Percentiles rank a stretch among this genome's conserved stretches.
These are phyloP conservation scores for Clavispora santaluciae DNA, from an alignment of 805 yeast genomes.

Conservation along the genomic window DNA sequence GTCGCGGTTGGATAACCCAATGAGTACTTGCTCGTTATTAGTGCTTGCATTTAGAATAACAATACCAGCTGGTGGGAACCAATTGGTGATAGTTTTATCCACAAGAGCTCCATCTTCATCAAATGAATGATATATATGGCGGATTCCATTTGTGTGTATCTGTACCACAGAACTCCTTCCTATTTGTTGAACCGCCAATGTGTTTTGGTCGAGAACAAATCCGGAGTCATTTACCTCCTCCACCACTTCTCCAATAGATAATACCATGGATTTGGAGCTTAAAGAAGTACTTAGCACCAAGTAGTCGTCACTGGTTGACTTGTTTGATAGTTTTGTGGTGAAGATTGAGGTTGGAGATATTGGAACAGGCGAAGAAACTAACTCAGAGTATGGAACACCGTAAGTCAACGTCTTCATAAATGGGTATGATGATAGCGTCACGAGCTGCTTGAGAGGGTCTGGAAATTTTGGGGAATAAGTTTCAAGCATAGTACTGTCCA, in stretches of 20 bases:
- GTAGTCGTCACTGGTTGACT: slow-evolving; percentile 53
- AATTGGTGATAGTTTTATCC: slow-evolving; percentile 38
- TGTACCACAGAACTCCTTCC: slow-evolving; percentile 65
- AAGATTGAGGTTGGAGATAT: slow-evolving; percentile 55
- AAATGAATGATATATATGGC: slow-evolving; percentile 38
- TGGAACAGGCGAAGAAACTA: slow-evolving; percentile 78
- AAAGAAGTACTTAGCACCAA: slow-evolving; percentile 56
- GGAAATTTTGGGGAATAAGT: slow-evolving; percentile 7
- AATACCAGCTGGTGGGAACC: slow-evolving; percentile 82
- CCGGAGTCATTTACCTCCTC: slow-evolving; percentile 70
- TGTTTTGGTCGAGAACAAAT: slow-evolving; percentile 49
- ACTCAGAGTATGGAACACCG: slow-evolving; percentile 55
- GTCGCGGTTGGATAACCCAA: slow-evolving; percentile 70
- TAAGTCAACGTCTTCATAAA: slow-evolving; percentile 45
- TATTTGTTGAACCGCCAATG: slow-evolving; percentile 65
- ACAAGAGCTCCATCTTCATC: slow-evolving; percentile 6
- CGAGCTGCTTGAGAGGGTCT: slow-evolving; percentile 18
- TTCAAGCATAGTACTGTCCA: slow-evolving; percentile 21
- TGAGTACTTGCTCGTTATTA: slow-evolving; percentile 61
- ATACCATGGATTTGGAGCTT: slow-evolving; percentile 61
- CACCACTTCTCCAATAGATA: slow-evolving; percentile 75
- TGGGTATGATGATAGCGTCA: slow-evolving; percentile 37
- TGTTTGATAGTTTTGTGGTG: slow-evolving; percentile 48
- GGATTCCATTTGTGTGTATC: slow-evolving; percentile 64
- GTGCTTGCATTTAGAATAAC: slow-evolving; percentile 55